phyloP scores from a whole-genome alignment of 192 early-diverging fungal species.

The Spizellomyces sp. region DNA sequence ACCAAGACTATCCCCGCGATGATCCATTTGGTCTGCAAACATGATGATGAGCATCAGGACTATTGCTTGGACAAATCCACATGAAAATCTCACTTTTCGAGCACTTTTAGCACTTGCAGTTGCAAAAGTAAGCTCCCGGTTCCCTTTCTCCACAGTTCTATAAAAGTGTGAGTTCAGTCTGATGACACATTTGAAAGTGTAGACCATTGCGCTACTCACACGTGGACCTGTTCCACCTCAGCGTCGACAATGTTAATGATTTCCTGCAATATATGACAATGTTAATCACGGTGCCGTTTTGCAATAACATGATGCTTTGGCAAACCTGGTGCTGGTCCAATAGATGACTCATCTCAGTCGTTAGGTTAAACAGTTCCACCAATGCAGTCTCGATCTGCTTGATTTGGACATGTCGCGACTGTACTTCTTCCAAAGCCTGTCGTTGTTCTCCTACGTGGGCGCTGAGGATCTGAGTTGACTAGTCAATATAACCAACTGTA shows the following conservation, averaged over 20 bases:
- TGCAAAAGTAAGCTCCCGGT: background rate
- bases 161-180: background rate
- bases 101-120: background rate
- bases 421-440: background rate
- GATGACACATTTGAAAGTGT: no score
- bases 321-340: conserved; percentile 9
- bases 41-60: background rate
- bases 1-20: background rate
- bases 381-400: conserved; percentile 8
- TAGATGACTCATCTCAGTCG: background rate
- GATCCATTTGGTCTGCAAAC: conserved; percentile 3
- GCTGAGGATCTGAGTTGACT: background rate
- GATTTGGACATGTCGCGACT: conserved; percentile 1
- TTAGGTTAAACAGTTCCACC: conserved; percentile 6
- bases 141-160: background rate
- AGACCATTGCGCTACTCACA: background rate
- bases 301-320: background rate
- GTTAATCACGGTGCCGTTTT: background rate
- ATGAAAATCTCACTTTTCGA: background rate
- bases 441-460: background rate
- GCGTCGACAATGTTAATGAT: conserved; percentile 8
- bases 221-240: background rate
- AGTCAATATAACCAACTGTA: background rate
- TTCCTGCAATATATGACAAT: background rate
- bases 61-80: background rate